phyloP scores from a whole-genome alignment of 2,329 filamentous ascomycete species.

The Penicillium sp. region DNA sequence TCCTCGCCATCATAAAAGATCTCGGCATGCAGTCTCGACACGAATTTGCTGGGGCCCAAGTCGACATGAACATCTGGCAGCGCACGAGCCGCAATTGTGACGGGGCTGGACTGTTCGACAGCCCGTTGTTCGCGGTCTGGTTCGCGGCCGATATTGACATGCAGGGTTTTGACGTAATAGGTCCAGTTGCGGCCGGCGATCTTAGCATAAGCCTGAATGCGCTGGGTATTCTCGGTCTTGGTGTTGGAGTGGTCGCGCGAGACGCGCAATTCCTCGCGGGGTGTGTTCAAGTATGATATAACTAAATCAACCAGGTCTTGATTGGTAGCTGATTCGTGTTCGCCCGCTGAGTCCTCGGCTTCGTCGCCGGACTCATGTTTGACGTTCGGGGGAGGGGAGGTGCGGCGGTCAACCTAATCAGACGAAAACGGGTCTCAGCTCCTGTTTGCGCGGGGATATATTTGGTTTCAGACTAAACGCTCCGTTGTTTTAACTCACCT shows the following conservation, averaged over 20 bases:
- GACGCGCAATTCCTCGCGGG: slow-evolving; percentile 46
- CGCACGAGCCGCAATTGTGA: slow-evolving; percentile 43
- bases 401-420: slow-evolving; percentile 35
- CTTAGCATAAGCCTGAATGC: slow-evolving; percentile 51
- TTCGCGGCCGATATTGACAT: slow-evolving; percentile 51
- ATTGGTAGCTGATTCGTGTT: slow-evolving; percentile 42
- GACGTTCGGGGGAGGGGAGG: slow-evolving; percentile 32
- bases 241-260: slow-evolving; percentile 46
- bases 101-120: slow-evolving; percentile 48
- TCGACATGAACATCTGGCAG: slow-evolving; percentile 73
- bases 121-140: slow-evolving; percentile 46
- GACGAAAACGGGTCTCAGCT: slow-evolving; percentile 10
- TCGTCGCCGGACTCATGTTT: slow-evolving; percentile 43
- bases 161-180: slow-evolving; percentile 50
- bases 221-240: slow-evolving; percentile 46
- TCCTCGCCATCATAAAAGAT: slow-evolving; percentile 70
- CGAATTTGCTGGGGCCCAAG: slow-evolving; percentile 76
- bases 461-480: slow-evolving; percentile 10
- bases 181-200: slow-evolving; percentile 53
- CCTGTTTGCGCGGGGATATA: slow-evolving; percentile 2
- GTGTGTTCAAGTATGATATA: slow-evolving; percentile 46
- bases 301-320: slow-evolving; percentile 49
- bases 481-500: slow-evolving; percentile 34
- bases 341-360: slow-evolving; percentile 42
- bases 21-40: slow-evolving; percentile 72